These are phyloP conservation scores for Odontarrhena argentea DNA, from an alignment of 345 rosid genomes.

Conservation along the genomic window DNA sequence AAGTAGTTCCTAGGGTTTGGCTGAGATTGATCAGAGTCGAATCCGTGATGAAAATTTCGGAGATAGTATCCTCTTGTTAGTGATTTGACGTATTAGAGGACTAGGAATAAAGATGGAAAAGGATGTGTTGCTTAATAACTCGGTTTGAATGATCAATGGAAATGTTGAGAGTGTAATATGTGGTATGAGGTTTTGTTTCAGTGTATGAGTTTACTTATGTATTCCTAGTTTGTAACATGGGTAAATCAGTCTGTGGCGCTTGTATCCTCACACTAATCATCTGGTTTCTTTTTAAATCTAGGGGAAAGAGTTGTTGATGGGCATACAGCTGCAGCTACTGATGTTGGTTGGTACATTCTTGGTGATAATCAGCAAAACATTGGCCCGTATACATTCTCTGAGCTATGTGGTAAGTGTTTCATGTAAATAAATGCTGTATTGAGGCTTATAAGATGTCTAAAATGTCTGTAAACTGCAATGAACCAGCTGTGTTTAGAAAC, in stretches of 20 bases:
- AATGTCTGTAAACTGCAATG: not conserved
- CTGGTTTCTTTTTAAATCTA: not conserved
- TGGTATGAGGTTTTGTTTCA: not conserved
- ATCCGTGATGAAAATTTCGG: not conserved
- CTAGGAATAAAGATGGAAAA: not conserved
- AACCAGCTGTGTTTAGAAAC: not conserved
- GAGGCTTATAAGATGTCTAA: not conserved
- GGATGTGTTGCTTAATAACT: conserved; percentile 4
- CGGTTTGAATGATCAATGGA: not conserved
- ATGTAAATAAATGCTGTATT: not conserved
- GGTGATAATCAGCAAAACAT: conserved; percentile 64
- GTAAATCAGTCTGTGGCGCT: not conserved
- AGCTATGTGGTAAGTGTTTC: conserved; percentile 64
- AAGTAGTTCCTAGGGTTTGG: conserved; percentile 19
- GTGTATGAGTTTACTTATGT: not conserved
- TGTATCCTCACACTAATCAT: not conserved
- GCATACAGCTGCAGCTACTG: conserved; percentile 39
- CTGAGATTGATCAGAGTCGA: conserved; percentile 23
- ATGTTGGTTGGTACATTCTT: conserved; percentile 77
- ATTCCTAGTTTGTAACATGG: conserved; percentile 17
- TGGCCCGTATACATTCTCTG: conserved; percentile 77
- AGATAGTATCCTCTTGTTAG: no score
- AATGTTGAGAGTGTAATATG: conserved; percentile 8
- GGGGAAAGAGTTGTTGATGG: conserved; percentile 14
- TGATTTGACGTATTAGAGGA: no score